Conservation (phyloP, 805 yeast species). For the Tetrapisispora taiwanensis region DNA sequence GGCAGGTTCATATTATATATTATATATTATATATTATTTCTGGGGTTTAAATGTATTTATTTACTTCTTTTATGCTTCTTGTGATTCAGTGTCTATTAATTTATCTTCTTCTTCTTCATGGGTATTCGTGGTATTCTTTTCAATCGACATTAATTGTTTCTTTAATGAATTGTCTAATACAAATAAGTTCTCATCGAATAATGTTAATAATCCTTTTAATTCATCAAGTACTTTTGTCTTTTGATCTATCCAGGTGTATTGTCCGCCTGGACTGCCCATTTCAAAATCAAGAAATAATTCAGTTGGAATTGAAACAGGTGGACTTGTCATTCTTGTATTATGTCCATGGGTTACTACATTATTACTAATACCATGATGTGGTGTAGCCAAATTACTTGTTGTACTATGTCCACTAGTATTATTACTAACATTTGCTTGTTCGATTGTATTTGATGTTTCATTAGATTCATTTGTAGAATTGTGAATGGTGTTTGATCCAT, state of each 20-base stretch:
- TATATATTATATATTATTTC: too few relatives aligned
- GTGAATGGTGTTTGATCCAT: neutral
- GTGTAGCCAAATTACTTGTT: neutral
- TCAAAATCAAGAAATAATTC: constrained; percentile 24
- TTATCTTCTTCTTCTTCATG: neutral
- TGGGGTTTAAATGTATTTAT: too few relatives aligned
- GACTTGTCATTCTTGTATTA: constrained; percentile 14
- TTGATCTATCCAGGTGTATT: constrained; percentile 14
- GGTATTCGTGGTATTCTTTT: neutral
- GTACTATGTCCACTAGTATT: neutral
- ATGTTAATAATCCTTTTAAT: constrained; percentile 18
- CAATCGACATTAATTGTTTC: constrained; percentile 10
- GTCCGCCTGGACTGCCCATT: constrained; percentile 5
- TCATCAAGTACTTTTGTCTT: constrained; percentile 26
- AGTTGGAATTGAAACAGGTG: constrained; percentile 20
- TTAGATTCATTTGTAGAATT: neutral
- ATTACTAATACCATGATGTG: neutral
- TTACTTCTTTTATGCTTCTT: too few relatives aligned
- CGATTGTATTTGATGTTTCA: too few relatives aligned
- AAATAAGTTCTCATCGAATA: constrained; percentile 25
- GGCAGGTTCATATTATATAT: too few relatives aligned
- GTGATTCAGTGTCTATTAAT: too few relatives aligned
- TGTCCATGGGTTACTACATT: too few relatives aligned
- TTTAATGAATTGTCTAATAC: constrained; percentile 22
- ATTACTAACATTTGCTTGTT: too few relatives aligned